These are phyloP conservation scores for Bisporella sp. DNA, from an alignment of 2,329 filamentous ascomycete genomes.

Conservation along the genomic window DNA sequence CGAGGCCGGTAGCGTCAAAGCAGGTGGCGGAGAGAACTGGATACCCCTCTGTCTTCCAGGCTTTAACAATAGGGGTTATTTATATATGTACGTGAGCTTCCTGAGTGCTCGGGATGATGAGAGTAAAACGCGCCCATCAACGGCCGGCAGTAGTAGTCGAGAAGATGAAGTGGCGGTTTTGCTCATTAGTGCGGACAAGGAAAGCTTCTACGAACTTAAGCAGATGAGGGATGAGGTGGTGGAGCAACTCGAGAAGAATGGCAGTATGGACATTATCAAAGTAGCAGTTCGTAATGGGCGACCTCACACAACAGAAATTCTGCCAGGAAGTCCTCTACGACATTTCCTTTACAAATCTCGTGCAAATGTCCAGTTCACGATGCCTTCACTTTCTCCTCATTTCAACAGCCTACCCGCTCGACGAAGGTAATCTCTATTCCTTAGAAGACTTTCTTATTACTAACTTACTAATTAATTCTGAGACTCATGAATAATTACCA, in stretches of 20 bases:
- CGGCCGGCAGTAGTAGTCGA: conserved; percentile 57
- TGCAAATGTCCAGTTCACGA: conserved; percentile 90
- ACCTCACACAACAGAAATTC: conserved; percentile 64
- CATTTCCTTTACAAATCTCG: conserved; percentile 97
- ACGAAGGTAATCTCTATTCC: conserved; percentile 42
- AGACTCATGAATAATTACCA: conserved; percentile 80
- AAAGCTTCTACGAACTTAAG: conserved; percentile 86
- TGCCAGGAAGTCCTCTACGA: conserved; percentile 71
- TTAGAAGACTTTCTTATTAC: background rate
- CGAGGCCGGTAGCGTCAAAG: conserved; percentile 84
- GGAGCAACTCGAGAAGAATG: conserved; percentile 67
- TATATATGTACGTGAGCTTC: conserved; percentile 99
- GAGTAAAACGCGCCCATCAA: conserved; percentile 49
- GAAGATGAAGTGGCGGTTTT: conserved; percentile 83
- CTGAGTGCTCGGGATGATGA: conserved; percentile 55
- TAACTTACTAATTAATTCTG: conserved; percentile 6
- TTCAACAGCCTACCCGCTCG: conserved; percentile 55
- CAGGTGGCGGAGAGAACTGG: conserved; percentile 94
- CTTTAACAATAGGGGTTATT: conserved; percentile 92
- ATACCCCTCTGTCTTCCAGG: conserved; percentile 91
- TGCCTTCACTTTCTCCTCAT: conserved; percentile 71
- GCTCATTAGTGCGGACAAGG: conserved; percentile 85
- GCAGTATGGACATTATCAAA: conserved; percentile 68
- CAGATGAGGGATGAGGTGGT: conserved; percentile 59
- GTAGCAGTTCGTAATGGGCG: conserved; percentile 65